A percentile compares a stretch with the other conserved stretches of the same genome.
Conservation (phyloP, 306 rosid genomes). For the Herpetospermum pedunculosum region DNA sequence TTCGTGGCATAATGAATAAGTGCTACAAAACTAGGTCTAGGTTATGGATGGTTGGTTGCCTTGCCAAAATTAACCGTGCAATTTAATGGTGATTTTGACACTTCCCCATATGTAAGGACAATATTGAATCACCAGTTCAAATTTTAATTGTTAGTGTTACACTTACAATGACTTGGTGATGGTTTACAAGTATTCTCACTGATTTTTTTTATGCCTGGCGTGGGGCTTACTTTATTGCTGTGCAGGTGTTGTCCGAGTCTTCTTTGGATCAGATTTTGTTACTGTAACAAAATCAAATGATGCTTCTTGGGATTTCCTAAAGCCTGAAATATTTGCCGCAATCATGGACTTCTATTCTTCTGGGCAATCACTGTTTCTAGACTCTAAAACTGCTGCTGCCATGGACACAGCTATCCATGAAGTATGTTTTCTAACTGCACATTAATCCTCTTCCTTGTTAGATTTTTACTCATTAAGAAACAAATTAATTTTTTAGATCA, state of each 20-base stretch:
- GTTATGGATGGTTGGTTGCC: neutral
- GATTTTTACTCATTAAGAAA: neutral
- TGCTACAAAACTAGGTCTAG: neutral
- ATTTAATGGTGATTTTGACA: too few species aligned
- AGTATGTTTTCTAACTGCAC: constrained; percentile 18
- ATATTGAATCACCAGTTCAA: neutral
- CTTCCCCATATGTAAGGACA: neutral
- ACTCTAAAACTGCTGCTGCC: constrained; percentile 63
- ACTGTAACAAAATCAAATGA: constrained; percentile 86
- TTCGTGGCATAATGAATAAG: neutral
- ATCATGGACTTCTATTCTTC: constrained; percentile 95
- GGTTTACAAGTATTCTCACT: neutral
- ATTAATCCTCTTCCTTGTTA: neutral
- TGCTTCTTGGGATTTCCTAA: constrained; percentile 67
- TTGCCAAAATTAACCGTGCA: neutral
- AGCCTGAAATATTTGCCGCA: constrained; percentile 86
- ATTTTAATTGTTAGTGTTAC: neutral
- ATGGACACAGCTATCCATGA: constrained; percentile 87
- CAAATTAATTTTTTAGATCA: neutral
- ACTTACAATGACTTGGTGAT: neutral
- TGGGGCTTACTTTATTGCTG: neutral
- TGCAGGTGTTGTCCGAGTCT: constrained; percentile 60
- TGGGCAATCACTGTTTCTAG: constrained; percentile 72
- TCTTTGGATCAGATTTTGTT: constrained; percentile 90
- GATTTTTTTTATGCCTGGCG: neutral